Evolutionary conservation across 768 basidiomycete species (phyloP).

Genomic region (Phlegmacium glaucopus): DNA sequence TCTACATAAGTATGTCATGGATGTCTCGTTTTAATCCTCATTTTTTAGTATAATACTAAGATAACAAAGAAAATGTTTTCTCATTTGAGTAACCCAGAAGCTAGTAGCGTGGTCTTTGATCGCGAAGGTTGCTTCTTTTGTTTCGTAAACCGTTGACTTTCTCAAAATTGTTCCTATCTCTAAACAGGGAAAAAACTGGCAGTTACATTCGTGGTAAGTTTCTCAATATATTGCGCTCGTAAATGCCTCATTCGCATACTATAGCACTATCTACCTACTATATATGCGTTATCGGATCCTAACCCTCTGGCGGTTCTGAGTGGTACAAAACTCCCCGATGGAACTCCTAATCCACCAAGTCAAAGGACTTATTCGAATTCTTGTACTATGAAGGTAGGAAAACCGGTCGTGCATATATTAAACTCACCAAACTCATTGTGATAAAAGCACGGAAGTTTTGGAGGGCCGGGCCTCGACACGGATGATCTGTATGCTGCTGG

Average conservation of each 20-base stretch:
- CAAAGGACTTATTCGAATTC: conserved; percentile 63
- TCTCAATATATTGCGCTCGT: background rate
- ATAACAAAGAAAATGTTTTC: conserved; percentile 36
- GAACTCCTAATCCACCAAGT: conserved; percentile 41
- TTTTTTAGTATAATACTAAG: conserved; percentile 39
- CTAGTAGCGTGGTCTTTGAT: conserved; percentile 68
- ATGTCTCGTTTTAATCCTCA: background rate
- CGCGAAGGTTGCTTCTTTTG: conserved; percentile 48
- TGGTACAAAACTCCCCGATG: conserved; percentile 53
- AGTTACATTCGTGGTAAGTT: conserved; percentile 62
- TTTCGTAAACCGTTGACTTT: no score
- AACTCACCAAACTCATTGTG: background rate
- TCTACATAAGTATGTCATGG: background rate
- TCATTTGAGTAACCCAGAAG: conserved; percentile 56
- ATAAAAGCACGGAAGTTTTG: conserved; percentile 71
- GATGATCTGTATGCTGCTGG: conserved; percentile 71
- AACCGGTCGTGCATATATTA: background rate
- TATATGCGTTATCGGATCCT: conserved; percentile 65
- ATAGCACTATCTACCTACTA: conserved; percentile 68
- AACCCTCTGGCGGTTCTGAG: conserved; percentile 69
- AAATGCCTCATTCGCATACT: background rate
- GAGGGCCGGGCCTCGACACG: conserved; percentile 47
- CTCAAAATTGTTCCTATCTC: no score
- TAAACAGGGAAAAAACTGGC: conserved; percentile 56
- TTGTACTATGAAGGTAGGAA: conserved; percentile 74